These are phyloP conservation scores for Linum trigynum DNA, from an alignment of 345 rosid genomes.

Conservation along the genomic window DNA sequence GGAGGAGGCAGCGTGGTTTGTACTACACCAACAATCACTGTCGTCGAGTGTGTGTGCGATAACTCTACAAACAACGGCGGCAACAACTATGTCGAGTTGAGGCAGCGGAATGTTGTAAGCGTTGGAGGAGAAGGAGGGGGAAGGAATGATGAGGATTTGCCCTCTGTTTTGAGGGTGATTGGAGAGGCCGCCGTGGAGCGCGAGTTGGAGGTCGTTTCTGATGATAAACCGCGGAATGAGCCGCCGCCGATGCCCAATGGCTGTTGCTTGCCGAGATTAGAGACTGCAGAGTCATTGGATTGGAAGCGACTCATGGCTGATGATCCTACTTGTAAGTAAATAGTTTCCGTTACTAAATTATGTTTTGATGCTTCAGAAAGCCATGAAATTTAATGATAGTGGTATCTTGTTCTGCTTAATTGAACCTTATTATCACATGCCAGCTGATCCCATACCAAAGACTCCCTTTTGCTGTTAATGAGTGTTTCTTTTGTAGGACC, in stretches of 20 bases:
- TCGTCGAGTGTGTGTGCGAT: background rate
- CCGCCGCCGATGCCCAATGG: background rate
- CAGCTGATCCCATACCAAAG: background rate
- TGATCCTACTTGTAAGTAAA: constrained; percentile 3
- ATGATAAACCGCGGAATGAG: background rate
- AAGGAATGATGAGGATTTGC: background rate
- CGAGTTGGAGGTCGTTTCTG: background rate
- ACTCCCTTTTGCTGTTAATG: background rate
- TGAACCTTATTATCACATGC: background rate
- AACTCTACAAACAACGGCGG: background rate
- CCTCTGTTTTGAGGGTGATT: background rate
- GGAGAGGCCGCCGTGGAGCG: background rate
- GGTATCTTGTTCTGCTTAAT: background rate
- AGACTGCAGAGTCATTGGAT: background rate
- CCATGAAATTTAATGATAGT: too few species aligned
- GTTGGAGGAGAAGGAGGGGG: background rate
- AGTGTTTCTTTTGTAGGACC: background rate
- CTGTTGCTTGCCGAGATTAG: background rate
- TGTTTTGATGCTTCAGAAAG: background rate
- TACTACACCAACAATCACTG: constrained; percentile 6
- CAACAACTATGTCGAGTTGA: background rate
- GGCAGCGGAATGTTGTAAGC: constrained; percentile 1
- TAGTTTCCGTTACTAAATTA: background rate
- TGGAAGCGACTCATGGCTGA: constrained; percentile 6
- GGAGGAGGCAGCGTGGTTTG: constrained; percentile 23